Evolutionary conservation across 768 basidiomycete species (phyloP), one percentile per base, ranked within the genome.

Genomic region (Leccinum variicolor): DNA sequence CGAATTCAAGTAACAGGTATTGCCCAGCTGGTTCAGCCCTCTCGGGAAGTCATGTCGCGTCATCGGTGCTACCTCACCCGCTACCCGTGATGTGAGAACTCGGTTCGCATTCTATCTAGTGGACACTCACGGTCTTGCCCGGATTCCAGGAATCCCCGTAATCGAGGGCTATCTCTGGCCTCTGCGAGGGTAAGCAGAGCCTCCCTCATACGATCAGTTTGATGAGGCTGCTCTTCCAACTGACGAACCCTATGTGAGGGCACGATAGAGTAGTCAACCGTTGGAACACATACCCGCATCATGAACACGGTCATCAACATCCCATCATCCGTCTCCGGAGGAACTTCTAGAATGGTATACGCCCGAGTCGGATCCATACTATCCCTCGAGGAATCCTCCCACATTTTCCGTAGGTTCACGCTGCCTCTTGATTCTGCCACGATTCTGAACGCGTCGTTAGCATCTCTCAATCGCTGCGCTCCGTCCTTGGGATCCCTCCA

Each of bases 1-100:
- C 36, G 89, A 93, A 67, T 92, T 94, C 49, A 91, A 76, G 66
- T 92, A 93, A 66, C 92, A 93, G 0, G 92, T 94, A 64, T 93
- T 94, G 51, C 92, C 91, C 21, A 92, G 80, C 66, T 95, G 93
- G 67, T 94, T 89, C 28, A 95, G 79, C 6, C 93, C 94, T 56
- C 92, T 82, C 26, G 93, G 93, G 66, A 89, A 78, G 59, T 92
- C 91, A 4, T 78, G 78, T 47, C 81, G 79, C 3, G 75, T 82
- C 34, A 79, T 75, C 6, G 74, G 69, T 23, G 75, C 65, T n/a
- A 81, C 72, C 49, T 88, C 89, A 21, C 89, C 92, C 57, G 87
- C 88, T 93, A 60, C 56, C 41, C 28, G 17, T 31, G 36, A 55
- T 15, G 3, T 62, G 49, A 62, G 54, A 47, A 8, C 15, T 46